Percentiles rank a stretch among this genome's conserved stretches.
Evolutionary conservation across 306 rosid genomes (phyloP).

Genomic region (Alnus rubra): DNA sequence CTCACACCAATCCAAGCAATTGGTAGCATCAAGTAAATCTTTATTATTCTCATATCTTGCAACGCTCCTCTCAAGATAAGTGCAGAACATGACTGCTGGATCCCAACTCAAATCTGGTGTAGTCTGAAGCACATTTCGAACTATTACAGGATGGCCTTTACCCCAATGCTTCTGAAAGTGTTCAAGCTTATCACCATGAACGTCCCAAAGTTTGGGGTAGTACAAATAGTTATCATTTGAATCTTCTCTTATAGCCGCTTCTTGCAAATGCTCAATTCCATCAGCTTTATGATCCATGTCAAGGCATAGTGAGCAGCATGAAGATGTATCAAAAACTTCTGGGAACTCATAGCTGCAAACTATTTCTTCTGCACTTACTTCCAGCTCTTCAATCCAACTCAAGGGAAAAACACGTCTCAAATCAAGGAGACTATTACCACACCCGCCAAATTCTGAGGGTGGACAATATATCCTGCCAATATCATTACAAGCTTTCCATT

Average conservation of each 20-base stretch:
- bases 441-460: constrained; percentile 61
- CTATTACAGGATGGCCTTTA: constrained; percentile 89
- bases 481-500: constrained; percentile 47
- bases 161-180: constrained; percentile 99
- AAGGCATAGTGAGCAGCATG: constrained; percentile 70
- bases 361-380: constrained; percentile 89
- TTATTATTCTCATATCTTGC: constrained; percentile 64
- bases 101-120: constrained; percentile 75
- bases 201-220: constrained; percentile 59
- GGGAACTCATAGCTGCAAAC: constrained; percentile 99
- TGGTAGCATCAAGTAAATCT: constrained; percentile 54
- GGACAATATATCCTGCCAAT: constrained; percentile 56
- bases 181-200: constrained; percentile 63
- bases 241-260: constrained; percentile 71
- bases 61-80: constrained; percentile 79
- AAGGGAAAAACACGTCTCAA: constrained; percentile 69
- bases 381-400: constrained; percentile 80
- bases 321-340: constrained; percentile 67
- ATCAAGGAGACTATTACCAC: constrained; percentile 75
- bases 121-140: constrained; percentile 60
- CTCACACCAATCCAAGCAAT: constrained; percentile 96
- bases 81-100: constrained; percentile 76
- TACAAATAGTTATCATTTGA: constrained; percentile 74
- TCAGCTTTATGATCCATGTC: constrained; percentile 48
- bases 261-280: constrained; percentile 50